Evolutionary conservation across 768 basidiomycete genomes (phyloP).

Genomic region (Tylopilus plumbeoviolaceoides): DNA sequence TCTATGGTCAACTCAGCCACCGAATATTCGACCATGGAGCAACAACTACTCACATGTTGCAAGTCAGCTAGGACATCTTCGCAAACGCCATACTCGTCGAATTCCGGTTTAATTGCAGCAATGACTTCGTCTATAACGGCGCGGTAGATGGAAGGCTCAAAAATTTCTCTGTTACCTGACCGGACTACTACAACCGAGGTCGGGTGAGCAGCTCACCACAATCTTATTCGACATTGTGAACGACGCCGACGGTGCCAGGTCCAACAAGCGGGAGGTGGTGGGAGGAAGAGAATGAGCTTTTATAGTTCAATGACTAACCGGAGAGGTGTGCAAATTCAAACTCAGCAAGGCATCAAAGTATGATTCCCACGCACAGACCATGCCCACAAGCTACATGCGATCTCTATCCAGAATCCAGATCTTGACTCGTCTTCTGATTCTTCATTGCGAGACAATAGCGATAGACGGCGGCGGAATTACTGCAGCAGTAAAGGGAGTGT

Average conservation of each 20-base stretch:
- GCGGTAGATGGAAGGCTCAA: slow-evolving; percentile 90
- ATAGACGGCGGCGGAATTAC: too few relatives aligned
- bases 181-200: slow-evolving; percentile 54
- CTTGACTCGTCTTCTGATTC: too few relatives aligned
- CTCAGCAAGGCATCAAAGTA: slow-evolving; percentile 32
- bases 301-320: slow-evolving; percentile 36
- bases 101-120: slow-evolving; percentile 80
- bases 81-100: slow-evolving; percentile 93
- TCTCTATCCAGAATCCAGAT: too few relatives aligned
- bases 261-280: slow-evolving; percentile 32
- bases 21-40: slow-evolving; percentile 7
- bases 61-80: slow-evolving; percentile 87
- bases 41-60: slow-evolving; percentile 66
- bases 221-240: slow-evolving; percentile 92
- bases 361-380: slow-evolving; percentile 48
- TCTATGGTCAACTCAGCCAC: slow-evolving; percentile 43
- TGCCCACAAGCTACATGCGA: too few relatives aligned
- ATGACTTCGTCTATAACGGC: slow-evolving; percentile 97
- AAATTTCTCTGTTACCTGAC: slow-evolving; percentile 47
- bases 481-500: too few relatives aligned
- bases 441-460: too few relatives aligned
- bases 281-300: slow-evolving; percentile 34
- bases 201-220: slow-evolving; percentile 87
- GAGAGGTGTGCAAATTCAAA: slow-evolving; percentile 40
- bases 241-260: slow-evolving; percentile 25